Percentiles rank a stretch among this genome's conserved stretches.
These are phyloP conservation scores for Neurospora tetraspora DNA, from an alignment of 495 filamentous ascomycete genomes.

Conservation along the genomic window DNA sequence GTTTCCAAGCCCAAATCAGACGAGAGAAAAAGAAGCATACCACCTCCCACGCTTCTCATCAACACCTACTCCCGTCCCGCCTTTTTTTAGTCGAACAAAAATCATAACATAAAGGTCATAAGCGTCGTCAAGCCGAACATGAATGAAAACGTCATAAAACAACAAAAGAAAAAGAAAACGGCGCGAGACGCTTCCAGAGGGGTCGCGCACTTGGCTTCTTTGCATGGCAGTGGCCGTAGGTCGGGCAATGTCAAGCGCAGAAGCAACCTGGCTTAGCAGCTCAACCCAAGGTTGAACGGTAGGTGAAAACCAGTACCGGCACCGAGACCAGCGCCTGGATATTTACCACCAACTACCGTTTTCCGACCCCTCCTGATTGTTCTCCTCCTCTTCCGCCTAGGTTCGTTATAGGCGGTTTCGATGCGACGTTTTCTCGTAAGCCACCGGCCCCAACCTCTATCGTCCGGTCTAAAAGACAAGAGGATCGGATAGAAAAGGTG, in stretches of 20 bases:
- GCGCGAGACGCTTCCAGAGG: neutral
- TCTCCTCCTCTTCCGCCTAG: slow-evolving; percentile 6
- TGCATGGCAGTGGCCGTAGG: too few species aligned
- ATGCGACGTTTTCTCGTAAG: neutral
- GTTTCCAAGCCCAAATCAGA: slow-evolving; percentile 30
- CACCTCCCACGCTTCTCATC: slow-evolving; percentile 1
- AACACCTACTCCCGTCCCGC: slow-evolving; percentile 6
- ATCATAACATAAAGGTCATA: slow-evolving; percentile 23
- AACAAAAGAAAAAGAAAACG: slow-evolving; percentile 4
- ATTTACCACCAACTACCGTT: neutral
- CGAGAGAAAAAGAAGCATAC: slow-evolving; percentile 28
- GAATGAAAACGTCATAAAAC: slow-evolving; percentile 4
- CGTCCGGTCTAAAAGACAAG: neutral
- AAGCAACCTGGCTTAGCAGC: too few species aligned
- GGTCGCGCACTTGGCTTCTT: neutral
- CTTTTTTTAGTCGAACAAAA: slow-evolving; percentile 27
- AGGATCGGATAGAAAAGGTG: neutral
- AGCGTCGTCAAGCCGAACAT: slow-evolving; percentile 17
- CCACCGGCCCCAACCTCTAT: neutral
- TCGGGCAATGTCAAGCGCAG: too few species aligned
- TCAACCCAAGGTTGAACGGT: neutral
- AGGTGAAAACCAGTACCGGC: neutral
- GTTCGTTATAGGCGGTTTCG: slow-evolving; percentile 11
- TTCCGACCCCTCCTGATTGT: neutral
- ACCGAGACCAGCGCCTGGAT: neutral